Evolutionary conservation across 2,329 filamentous ascomycete species (phyloP).

Genomic region (Apiospora aurea): DNA sequence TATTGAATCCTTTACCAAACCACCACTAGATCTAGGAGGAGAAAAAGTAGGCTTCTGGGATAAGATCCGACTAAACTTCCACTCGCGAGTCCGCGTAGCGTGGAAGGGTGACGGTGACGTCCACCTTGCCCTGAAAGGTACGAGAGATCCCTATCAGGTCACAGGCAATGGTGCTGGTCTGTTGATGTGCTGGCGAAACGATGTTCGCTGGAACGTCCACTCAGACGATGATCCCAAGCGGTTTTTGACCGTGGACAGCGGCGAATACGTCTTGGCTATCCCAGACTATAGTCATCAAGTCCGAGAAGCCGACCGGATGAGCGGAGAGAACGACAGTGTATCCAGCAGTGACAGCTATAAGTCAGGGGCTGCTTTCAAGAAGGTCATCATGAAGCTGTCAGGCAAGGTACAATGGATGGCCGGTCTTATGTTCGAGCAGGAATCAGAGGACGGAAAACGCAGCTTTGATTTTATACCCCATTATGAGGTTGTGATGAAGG

Average conservation of each 20-base stretch:
- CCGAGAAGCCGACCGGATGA: conserved; percentile 64
- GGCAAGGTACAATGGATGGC: conserved; percentile 94
- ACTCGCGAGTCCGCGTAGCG: conserved; percentile 85
- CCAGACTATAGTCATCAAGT: conserved; percentile 93
- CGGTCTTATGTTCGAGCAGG: conserved; percentile 90
- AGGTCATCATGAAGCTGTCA: conserved; percentile 98
- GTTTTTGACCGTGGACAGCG: conserved; percentile 95
- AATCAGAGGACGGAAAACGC: conserved; percentile 73
- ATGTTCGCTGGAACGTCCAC: conserved; percentile 87
- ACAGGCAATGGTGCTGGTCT: conserved; percentile 94
- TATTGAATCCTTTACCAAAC: conserved; percentile 96
- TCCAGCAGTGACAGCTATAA: conserved; percentile 70
- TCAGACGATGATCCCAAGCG: conserved; percentile 86
- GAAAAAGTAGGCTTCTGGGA: conserved; percentile 96
- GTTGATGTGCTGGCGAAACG: conserved; percentile 97
- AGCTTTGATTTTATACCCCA: conserved; percentile 92
- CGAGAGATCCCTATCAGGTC: conserved; percentile 90
- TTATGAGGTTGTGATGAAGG: conserved; percentile 87
- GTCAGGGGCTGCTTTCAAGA: conserved; percentile 88
- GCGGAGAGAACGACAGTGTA: conserved; percentile 64
- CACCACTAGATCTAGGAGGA: conserved; percentile 87
- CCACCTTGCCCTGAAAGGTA: conserved; percentile 88
- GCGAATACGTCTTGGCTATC: conserved; percentile 92
- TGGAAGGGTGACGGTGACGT: conserved; percentile 98
- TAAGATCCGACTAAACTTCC: conserved; percentile 93